Evolutionary conservation across 805 yeast species (phyloP).

Genomic region (Candida insectalens): DNA sequence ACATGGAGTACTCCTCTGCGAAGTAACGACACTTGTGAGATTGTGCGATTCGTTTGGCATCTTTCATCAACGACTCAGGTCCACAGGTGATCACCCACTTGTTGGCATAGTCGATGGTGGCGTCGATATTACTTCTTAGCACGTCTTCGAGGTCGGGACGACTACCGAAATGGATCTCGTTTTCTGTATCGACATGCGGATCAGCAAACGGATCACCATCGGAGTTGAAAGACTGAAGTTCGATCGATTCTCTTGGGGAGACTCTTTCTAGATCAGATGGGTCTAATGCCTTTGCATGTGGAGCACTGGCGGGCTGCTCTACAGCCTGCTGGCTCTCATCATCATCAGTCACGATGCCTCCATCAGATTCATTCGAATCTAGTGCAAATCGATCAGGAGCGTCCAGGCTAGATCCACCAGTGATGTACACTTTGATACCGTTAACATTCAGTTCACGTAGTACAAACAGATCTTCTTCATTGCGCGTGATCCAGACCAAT

Average conservation of each 20-base stretch:
- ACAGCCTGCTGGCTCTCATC: conserved; percentile 6
- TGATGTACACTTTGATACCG: conserved; percentile 30
- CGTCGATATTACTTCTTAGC: conserved; percentile 20
- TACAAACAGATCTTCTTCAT: conserved; percentile 36
- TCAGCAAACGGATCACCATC: neutral
- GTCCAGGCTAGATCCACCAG: conserved; percentile 11
- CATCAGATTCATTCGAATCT: neutral
- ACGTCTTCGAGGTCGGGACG: conserved; percentile 34
- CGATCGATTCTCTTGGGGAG: conserved; percentile 3
- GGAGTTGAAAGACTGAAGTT: conserved; percentile 1
- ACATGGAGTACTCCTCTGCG: conserved; percentile 35
- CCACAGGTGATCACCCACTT: conserved; percentile 56
- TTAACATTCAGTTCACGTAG: conserved; percentile 28
- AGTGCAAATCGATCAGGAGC: no score
- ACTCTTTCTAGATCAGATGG: no score
- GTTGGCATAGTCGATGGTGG: conserved; percentile 25
- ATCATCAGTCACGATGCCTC: neutral
- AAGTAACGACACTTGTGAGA: conserved; percentile 27
- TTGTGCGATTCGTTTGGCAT: conserved; percentile 30
- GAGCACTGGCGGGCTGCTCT: neutral
- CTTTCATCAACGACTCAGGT: conserved; percentile 33
- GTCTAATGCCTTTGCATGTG: neutral
- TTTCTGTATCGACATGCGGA: neutral
- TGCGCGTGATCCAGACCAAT: conserved; percentile 47
- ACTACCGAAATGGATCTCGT: conserved; percentile 6